These are phyloP conservation scores for Sinapis alba DNA, from an alignment of 441 rosid species.

Conservation along the genomic window DNA sequence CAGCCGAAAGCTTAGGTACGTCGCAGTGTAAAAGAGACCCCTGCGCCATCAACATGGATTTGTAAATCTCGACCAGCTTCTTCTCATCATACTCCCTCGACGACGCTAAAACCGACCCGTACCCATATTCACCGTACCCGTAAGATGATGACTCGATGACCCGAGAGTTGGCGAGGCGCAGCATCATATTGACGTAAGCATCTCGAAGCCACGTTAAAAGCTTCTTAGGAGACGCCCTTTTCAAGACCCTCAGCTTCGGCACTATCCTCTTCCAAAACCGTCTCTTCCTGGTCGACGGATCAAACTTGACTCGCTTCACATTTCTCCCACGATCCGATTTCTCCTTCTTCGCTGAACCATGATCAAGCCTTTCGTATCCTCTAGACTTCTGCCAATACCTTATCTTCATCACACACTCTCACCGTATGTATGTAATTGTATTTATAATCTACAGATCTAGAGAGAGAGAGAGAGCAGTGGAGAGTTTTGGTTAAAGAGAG, in stretches of 20 bases:
- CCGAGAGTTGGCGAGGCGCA: conserved; percentile 55
- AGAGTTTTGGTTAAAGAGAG: conserved; percentile 11
- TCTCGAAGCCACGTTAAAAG: conserved; percentile 73
- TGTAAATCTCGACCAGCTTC: conserved; percentile 77
- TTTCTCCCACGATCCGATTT: conserved; percentile 10
- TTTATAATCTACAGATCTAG: not conserved
- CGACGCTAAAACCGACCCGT: conserved; percentile 43
- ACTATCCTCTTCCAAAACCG: conserved; percentile 57
- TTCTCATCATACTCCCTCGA: conserved; percentile 78
- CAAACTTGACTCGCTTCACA: conserved; percentile 33
- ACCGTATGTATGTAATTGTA: not conserved
- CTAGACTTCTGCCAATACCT: conserved; percentile 53
- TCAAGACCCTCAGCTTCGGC: conserved; percentile 51
- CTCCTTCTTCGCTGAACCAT: conserved; percentile 30
- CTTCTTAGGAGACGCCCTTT: conserved; percentile 52
- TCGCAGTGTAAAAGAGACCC: conserved; percentile 52
- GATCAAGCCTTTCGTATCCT: conserved; percentile 60
- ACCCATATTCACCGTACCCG: conserved; percentile 42
- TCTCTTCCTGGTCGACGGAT: conserved; percentile 39
- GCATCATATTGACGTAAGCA: conserved; percentile 84
- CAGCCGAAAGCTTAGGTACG: conserved; percentile 38
- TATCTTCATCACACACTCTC: conserved; percentile 47
- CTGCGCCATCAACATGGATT: conserved; percentile 57
- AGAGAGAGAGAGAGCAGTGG: conserved; percentile 18
- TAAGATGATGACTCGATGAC: conserved; percentile 41